Evolutionary conservation across 345 rosid genomes (phyloP).

Genomic region (Passiflora organensis): DNA sequence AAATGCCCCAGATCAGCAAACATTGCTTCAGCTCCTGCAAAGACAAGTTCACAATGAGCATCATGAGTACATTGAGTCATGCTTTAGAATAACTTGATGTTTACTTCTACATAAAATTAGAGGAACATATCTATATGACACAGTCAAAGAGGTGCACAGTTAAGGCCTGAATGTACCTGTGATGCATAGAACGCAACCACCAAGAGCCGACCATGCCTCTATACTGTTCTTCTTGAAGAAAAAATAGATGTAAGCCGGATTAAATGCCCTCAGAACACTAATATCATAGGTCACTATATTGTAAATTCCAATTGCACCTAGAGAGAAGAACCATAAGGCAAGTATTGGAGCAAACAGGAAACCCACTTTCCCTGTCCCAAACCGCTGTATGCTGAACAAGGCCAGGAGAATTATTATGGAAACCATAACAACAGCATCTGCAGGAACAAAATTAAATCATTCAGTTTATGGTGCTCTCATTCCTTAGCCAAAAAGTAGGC

Average conservation of each 20-base stretch:
- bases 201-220: slow-evolving; percentile 88
- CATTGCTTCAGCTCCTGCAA: slow-evolving; percentile 96
- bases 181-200: slow-evolving; percentile 92
- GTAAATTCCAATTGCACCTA: slow-evolving; percentile 79
- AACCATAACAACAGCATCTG: slow-evolving; percentile 65
- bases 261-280: slow-evolving; percentile 68
- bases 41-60: slow-evolving; percentile 1
- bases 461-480: background rate
- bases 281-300: slow-evolving; percentile 58
- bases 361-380: slow-evolving; percentile 90
- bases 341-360: slow-evolving; percentile 83
- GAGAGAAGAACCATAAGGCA: slow-evolving; percentile 83
- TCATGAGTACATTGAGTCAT: too few species aligned
- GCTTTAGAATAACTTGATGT: too few species aligned
- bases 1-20: slow-evolving; percentile 98
- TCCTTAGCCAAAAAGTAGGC: background rate
- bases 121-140: too few species aligned
- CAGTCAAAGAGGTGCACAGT: too few species aligned
- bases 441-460: slow-evolving; percentile 13
- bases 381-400: slow-evolving; percentile 82
- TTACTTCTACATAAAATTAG: too few species aligned
- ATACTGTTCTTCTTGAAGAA: slow-evolving; percentile 77
- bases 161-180: slow-evolving; percentile 48
- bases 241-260: slow-evolving; percentile 69
- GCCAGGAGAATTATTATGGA: slow-evolving; percentile 61